A percentile compares a stretch with the other conserved stretches of the same genome.
phyloP scores from a whole-genome alignment of 2,329 filamentous ascomycete species.

The Apiospora aurea region DNA sequence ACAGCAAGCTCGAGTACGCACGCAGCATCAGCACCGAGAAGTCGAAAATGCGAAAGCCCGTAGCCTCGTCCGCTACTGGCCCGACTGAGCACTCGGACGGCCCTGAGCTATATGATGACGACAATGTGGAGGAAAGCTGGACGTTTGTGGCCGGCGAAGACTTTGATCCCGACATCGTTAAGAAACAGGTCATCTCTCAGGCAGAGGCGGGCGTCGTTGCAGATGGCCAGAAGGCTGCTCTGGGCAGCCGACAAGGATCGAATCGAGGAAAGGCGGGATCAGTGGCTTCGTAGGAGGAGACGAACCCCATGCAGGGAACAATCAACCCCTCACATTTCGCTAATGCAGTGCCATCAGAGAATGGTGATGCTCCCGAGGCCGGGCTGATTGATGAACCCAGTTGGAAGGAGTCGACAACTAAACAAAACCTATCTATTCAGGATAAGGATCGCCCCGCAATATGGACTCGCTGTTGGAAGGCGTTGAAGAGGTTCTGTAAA shows the following conservation, averaged over 20 bases:
- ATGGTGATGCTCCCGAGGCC: not conserved
- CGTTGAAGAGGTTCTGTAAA: not conserved
- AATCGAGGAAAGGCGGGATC: not conserved
- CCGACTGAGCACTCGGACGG: slow-evolving; percentile 43
- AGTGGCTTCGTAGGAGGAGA: slow-evolving; percentile 15
- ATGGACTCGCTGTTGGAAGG: not conserved
- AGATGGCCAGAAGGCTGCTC: not conserved
- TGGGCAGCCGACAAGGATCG: not conserved
- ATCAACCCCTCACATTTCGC: not conserved
- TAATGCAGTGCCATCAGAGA: not conserved
- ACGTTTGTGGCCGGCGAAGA: slow-evolving; percentile 76
- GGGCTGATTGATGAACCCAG: not conserved
- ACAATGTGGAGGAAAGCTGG: slow-evolving; percentile 84
- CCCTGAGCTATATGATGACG: slow-evolving; percentile 56
- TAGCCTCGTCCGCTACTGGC: slow-evolving; percentile 39
- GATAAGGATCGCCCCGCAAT: not conserved
- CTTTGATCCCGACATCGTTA: slow-evolving; percentile 40
- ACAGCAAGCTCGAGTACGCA: slow-evolving; percentile 94
- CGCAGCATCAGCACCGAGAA: slow-evolving; percentile 79
- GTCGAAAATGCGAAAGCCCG: slow-evolving; percentile 55
- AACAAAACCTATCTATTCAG: not conserved
- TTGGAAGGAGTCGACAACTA: not conserved
- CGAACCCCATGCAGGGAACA: not conserved
- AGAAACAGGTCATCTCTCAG: slow-evolving; percentile 38
- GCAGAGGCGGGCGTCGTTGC: slow-evolving; percentile 32